phyloP scores from a whole-genome alignment of 1,284 basidiomycete species.

The Takashimella tepidaria region DNA sequence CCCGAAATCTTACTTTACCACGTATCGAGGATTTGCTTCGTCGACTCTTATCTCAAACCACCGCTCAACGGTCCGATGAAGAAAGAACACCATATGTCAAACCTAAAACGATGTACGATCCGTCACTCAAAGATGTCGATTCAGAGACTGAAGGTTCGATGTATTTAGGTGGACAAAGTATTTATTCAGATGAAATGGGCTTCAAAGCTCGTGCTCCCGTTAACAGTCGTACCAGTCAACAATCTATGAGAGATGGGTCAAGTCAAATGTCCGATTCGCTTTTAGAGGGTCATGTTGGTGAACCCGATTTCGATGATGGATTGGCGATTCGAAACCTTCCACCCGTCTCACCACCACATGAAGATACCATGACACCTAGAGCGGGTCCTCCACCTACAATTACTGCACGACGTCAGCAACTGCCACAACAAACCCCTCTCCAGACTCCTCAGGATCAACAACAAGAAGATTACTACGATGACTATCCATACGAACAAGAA shows the following conservation, averaged over 20 bases:
- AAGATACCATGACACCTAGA: conserved; percentile 17
- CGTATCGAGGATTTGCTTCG: conserved; percentile 40
- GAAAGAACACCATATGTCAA: not conserved
- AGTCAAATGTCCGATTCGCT: conserved; percentile 25
- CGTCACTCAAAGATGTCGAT: not conserved
- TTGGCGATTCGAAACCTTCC: conserved; percentile 38
- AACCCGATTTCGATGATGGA: conserved; percentile 38
- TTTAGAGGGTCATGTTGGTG: conserved; percentile 24
- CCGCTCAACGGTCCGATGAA: conserved; percentile 1
- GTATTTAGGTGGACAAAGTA: conserved; percentile 27
- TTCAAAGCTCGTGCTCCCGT: conserved; percentile 27
- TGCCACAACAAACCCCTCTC: conserved; percentile 5
- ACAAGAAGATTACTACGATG: conserved; percentile 9
- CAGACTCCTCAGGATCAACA: conserved; percentile 9
- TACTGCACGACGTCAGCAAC: conserved; percentile 5
- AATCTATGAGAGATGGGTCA: not conserved
- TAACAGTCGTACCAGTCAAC: conserved; percentile 17
- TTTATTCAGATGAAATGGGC: conserved; percentile 31
- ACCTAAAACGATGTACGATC: not conserved
- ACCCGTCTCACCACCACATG: conserved; percentile 31
- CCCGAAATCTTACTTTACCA: conserved; percentile 15
- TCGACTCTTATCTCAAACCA: conserved; percentile 24
- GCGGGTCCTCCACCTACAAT: conserved; percentile 17
- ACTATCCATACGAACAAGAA: conserved; percentile 4
- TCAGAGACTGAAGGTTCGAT: conserved; percentile 22